Conservation (phyloP, 192 early-diverging fungal species). For the Diversispora eburnea region DNA sequence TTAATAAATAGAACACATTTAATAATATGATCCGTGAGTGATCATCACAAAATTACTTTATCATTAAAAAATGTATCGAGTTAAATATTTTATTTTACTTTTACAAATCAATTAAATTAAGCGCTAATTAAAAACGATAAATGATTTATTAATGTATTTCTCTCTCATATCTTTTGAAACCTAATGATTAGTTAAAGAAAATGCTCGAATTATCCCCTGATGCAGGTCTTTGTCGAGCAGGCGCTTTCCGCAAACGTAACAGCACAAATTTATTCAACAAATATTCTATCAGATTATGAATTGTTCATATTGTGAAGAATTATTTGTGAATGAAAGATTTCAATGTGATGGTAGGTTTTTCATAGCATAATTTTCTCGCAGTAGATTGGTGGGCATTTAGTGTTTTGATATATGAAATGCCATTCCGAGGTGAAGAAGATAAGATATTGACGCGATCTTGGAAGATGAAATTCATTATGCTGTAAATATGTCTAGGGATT, state of each 20-base stretch:
- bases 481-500: no score
- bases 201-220: slow-evolving; percentile 45
- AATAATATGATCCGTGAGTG: no score
- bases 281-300: slow-evolving; percentile 97
- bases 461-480: no score
- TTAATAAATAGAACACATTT: no score
- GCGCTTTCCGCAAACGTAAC: slow-evolving; percentile 72
- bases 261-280: slow-evolving; percentile 88
- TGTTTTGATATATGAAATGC: no score
- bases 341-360: slow-evolving; percentile 79
- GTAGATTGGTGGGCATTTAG: no score
- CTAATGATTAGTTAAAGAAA: slow-evolving; percentile 46
- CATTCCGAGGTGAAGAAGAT: no score
- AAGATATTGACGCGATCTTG: no score
- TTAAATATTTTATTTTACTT: slow-evolving; percentile 42
- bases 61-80: not conserved
- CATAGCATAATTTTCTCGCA: not conserved
- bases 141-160: not conserved
- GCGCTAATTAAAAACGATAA: not conserved
- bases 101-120: slow-evolving; percentile 2
- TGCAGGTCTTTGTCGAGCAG: slow-evolving; percentile 68
- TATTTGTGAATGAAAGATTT: slow-evolving; percentile 85
- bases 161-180: no score
- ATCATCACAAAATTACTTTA: no score
- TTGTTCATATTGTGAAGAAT: slow-evolving; percentile 93